Evolutionary conservation across 2,329 filamentous ascomycete species (phyloP).

Genomic region (Tolypocladium guangdongense): DNA sequence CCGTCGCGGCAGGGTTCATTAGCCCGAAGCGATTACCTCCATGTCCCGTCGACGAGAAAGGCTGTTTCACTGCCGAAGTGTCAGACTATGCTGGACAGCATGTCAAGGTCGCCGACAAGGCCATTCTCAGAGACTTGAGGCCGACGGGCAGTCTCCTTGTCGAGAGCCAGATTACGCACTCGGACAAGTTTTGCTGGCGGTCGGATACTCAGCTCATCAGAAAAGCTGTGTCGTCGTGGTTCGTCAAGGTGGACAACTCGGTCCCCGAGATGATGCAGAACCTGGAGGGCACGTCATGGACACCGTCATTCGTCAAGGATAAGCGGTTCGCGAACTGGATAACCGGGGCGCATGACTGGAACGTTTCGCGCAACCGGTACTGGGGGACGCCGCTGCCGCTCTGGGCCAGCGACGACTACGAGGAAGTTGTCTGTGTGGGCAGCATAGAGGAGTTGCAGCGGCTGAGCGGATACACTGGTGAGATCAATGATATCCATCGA

Average conservation of each 20-base stretch:
- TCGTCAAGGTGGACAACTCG: slow-evolving; percentile 78
- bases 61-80: slow-evolving; percentile 66
- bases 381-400: slow-evolving; percentile 91
- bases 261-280: slow-evolving; percentile 81
- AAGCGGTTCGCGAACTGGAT: slow-evolving; percentile 89
- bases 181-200: slow-evolving; percentile 85
- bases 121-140: slow-evolving; percentile 84
- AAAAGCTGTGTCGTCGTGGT: slow-evolving; percentile 90
- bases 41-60: slow-evolving; percentile 79
- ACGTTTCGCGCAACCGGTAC: slow-evolving; percentile 85
- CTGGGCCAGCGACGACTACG: slow-evolving; percentile 82
- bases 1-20: slow-evolving; percentile 65
- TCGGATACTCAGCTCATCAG: slow-evolving; percentile 92
- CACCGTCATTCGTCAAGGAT: slow-evolving; percentile 82
- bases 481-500: slow-evolving; percentile 76
- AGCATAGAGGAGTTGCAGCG: slow-evolving; percentile 75
- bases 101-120: slow-evolving; percentile 86
- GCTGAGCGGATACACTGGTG: slow-evolving; percentile 72
- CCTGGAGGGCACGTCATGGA: slow-evolving; percentile 84
- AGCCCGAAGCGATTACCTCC: slow-evolving; percentile 66
- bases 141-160: slow-evolving; percentile 64
- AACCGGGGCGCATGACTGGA: slow-evolving; percentile 84
- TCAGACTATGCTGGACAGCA: slow-evolving; percentile 75
- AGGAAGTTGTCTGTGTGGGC: slow-evolving; percentile 78
- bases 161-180: slow-evolving; percentile 81